These are phyloP conservation scores for Phytopythium sindhum DNA, from an alignment of 352 stramenopile species.

Conservation along the genomic window DNA sequence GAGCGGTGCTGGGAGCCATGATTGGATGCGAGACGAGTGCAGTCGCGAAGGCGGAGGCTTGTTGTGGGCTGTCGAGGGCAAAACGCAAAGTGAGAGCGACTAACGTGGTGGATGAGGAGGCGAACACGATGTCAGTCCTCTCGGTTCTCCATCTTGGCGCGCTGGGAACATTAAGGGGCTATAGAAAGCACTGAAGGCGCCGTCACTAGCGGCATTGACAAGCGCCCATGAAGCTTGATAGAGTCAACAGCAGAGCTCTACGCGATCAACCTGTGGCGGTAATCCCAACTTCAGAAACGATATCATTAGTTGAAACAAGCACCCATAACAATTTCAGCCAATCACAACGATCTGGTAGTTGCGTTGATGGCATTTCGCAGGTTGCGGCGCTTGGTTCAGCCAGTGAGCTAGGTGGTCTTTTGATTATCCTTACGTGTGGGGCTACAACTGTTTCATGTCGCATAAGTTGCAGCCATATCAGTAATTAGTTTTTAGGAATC, in stretches of 20 bases:
- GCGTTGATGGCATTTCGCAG: no score
- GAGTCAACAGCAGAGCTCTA: constrained; percentile 3
- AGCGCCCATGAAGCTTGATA: neutral
- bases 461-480: no score
- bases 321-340: neutral
- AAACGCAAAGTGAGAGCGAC: constrained; percentile 12
- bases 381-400: no score
- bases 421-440: no score
- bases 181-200: neutral
- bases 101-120: no score
- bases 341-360: neutral
- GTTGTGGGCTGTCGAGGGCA: constrained; percentile 8
- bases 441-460: no score
- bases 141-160: no score
- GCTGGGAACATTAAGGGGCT: no score
- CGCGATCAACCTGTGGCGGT: neutral
- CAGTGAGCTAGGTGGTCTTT: no score
- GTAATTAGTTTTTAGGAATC: no score
- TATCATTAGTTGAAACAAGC: neutral
- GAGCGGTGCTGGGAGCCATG: constrained; percentile 18
- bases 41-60: neutral
- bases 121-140: no score
- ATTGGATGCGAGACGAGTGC: neutral
- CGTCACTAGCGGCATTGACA: neutral
- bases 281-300: neutral